Evolutionary conservation across 2,329 filamentous ascomycete species (phyloP), one percentile per base, ranked within the genome.

Genomic region (Xylariaceae sp.): DNA sequence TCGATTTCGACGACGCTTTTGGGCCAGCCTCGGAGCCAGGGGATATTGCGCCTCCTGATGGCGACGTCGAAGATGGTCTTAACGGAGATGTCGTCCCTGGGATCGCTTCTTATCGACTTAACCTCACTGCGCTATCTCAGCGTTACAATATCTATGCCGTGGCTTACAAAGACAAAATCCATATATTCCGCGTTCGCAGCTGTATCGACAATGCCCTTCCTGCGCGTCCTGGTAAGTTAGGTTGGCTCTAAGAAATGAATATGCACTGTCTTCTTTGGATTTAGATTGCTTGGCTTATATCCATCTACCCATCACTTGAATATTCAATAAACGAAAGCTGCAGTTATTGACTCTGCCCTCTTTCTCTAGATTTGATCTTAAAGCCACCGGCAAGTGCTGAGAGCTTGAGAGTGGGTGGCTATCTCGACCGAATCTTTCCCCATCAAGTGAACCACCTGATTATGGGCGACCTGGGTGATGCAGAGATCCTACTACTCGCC

Each of bases 381-480:
- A 71, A 70, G 24, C 79, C 80, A 11, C 74, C 67, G 6, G 73
- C 69, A 11, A 80, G 74, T 21, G 72, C 73, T 59, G 76, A 74
- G 19, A 75, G 77, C 1, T 64, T 67, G 1, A 37, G 63, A 2
- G 75, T 83, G 1, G 69, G 72, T 6, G 88, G 87, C 5, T 79
- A 80, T 55, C 76, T 91, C 26, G 81, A 87, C 54, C 58, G 58
- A 0, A 23, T 49, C 0, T 74, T 75, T 6, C 80, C 83, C 1
- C 89, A 93, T 69, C 79, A 82, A 26, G 80, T 90, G 45, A 94
- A 93, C 67, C 83, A 88, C 62, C 75, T 93, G 14, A 78, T 88
- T 9, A 80, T 89, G 23, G 88, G 88, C 14, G 82, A 89, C 43
- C 74, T 94, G 11, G 91, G 91, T 0, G 75, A 80, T 6, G 78